Base-by-base conservation (phyloP, 345 rosid species). In the Euphorbia pulcherrima region DNA sequence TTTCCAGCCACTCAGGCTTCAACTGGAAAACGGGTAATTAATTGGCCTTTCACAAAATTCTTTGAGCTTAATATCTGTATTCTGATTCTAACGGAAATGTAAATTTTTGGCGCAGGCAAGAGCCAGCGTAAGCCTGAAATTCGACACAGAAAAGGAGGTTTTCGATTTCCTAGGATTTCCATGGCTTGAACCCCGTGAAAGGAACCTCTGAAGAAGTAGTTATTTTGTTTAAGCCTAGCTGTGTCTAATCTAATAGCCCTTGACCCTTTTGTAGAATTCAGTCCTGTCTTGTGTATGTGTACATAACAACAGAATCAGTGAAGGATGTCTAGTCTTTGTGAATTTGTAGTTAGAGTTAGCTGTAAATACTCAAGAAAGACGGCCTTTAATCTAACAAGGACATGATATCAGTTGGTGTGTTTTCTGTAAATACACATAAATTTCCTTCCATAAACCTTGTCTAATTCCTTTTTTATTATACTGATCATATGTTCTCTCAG, bases 1-100 rank as follows among this genome's bases (percentile, higher is more conserved):
- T 94, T 86, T 78, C 95, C 89, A n/a, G 91, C 92, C 30, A 91
- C 90, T 64, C 90, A 70, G 11, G 85, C 92, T 63, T 88, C 96
- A 21, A 82, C 85, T 6, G 82, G 92, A 56, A 90, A 85, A 79
- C 80, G 83, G 84, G 98, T 93, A 83, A 77, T 35, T 33, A 56
- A 21, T 47, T 13, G 44, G 44, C 26, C 26, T 68, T 63, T 28
- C 64, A 21, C 27, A 37, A 54, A 18, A 55, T 35, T 47, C 20
- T 29, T n/a, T 6, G 7, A 50, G 17, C 39, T 68, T 29, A 14
- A 48, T 62, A 29, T 20, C 13, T 16, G 6, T 0, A 63, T 39
- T 33, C n/a, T 24, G 14, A 50, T 44, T 6, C 23, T 52, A 30
- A 27, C 8, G 17, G 50, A 54, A 23, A 2, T 71, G 4, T 54